phyloP scores from a whole-genome alignment of 805 yeast species.

The Sungouiella thailandica region DNA sequence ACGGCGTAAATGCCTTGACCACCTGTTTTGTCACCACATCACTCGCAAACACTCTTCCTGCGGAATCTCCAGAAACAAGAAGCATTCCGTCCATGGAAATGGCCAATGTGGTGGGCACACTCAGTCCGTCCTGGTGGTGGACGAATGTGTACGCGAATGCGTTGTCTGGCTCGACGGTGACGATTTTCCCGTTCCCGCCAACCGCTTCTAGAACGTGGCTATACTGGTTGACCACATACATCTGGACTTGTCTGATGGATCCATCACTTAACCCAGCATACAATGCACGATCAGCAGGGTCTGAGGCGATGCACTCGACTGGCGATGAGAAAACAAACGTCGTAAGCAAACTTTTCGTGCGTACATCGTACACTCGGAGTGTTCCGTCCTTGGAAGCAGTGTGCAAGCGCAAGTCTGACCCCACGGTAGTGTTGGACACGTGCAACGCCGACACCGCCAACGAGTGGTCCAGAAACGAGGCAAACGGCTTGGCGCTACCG shows the following conservation, averaged over 20 bases:
- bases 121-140: constrained; percentile 32
- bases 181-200: constrained; percentile 54
- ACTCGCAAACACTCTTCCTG: constrained; percentile 62
- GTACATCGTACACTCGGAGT: constrained; percentile 61
- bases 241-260: constrained; percentile 48
- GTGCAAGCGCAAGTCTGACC: constrained; percentile 58
- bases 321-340: constrained; percentile 67
- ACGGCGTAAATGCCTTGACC: constrained; percentile 47
- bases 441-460: constrained; percentile 46
- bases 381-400: constrained; percentile 74
- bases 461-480: constrained; percentile 57
- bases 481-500: constrained; percentile 49
- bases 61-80: constrained; percentile 66
- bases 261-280: constrained; percentile 72
- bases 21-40: constrained; percentile 72
- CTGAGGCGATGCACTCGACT: constrained; percentile 55
- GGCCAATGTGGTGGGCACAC: constrained; percentile 45
- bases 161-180: constrained; percentile 48
- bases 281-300: constrained; percentile 72
- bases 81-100: constrained; percentile 72
- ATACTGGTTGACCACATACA: constrained; percentile 36
- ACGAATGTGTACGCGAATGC: constrained; percentile 48
- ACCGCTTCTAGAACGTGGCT: constrained; percentile 48
- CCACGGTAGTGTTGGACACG: constrained; percentile 46
- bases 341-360: constrained; percentile 43